These are phyloP conservation scores for Kuraishia ogatae DNA, from an alignment of 805 yeast genomes.

Conservation along the genomic window DNA sequence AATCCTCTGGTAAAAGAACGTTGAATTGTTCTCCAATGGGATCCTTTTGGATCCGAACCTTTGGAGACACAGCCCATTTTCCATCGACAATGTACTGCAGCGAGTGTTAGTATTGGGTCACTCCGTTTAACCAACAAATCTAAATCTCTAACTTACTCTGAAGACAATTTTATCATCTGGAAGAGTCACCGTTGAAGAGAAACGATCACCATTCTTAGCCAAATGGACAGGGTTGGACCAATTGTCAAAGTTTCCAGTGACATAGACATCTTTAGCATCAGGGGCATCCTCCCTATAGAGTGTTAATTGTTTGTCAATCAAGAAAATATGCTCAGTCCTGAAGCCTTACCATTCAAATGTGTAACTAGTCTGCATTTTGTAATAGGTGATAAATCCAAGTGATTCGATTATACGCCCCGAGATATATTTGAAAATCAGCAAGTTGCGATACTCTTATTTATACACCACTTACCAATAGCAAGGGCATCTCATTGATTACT, in stretches of 20 bases:
- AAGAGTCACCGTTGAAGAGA: conserved; percentile 34
- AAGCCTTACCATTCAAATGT: conserved; percentile 19
- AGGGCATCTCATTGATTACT: not conserved
- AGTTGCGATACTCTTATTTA: too few relatives aligned
- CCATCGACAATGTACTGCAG: conserved; percentile 45
- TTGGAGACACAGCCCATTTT: conserved; percentile 36
- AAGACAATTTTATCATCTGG: conserved; percentile 32
- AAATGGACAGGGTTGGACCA: conserved; percentile 42
- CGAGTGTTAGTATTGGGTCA: not conserved
- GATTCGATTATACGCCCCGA: too few relatives aligned
- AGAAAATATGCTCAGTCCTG: too few relatives aligned
- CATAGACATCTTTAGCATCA: conserved; percentile 31
- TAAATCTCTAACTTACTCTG: conserved; percentile 20
- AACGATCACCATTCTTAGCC: conserved; percentile 30
- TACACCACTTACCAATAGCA: not conserved
- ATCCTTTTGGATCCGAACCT: conserved; percentile 31
- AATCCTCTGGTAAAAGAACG: conserved; percentile 27
- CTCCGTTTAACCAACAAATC: too few relatives aligned
- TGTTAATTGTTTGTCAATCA: conserved; percentile 7
- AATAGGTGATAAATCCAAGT: too few relatives aligned
- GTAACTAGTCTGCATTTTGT: conserved; percentile 4
- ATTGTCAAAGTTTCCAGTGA: conserved; percentile 50
- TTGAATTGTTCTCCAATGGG: conserved; percentile 42
- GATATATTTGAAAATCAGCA: too few relatives aligned
- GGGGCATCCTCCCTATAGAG: conserved; percentile 18